Conservation (phyloP, 495 filamentous ascomycete genomes). For the Xylaria scruposa region DNA sequence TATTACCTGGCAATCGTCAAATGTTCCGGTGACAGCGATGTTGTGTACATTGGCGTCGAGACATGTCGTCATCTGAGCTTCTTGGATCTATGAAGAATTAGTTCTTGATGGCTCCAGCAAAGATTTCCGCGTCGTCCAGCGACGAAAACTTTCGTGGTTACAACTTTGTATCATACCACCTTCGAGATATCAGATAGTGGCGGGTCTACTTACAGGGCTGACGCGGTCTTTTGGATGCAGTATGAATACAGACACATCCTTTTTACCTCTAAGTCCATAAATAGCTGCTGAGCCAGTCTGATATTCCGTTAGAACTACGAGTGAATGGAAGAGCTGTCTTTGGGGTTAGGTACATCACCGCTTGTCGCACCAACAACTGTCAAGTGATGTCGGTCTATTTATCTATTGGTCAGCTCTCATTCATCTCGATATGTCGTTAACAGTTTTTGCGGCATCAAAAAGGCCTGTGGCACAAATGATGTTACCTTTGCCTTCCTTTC, state of each 20-base stretch:
- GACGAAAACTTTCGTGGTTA: background rate
- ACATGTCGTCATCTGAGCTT: slow-evolving; percentile 94
- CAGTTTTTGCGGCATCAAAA: background rate
- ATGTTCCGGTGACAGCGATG: slow-evolving; percentile 82
- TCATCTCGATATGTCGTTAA: background rate
- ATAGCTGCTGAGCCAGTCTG: slow-evolving; percentile 90
- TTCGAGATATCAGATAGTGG: background rate
- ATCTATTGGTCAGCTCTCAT: slow-evolving; percentile 46
- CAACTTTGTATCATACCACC: background rate
- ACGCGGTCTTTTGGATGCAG: slow-evolving; percentile 84
- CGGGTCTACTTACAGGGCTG: slow-evolving; percentile 58
- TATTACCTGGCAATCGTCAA: slow-evolving; percentile 89
- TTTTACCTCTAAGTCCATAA: slow-evolving; percentile 95
- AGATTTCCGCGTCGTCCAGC: background rate
- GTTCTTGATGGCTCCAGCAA: background rate
- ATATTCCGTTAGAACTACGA: background rate
- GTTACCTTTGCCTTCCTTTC: slow-evolving; percentile 54
- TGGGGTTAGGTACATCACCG: slow-evolving; percentile 63
- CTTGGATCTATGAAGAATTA: slow-evolving; percentile 62
- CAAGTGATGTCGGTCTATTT: slow-evolving; percentile 76
- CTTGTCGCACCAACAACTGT: slow-evolving; percentile 91
- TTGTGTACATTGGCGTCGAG: slow-evolving; percentile 89
- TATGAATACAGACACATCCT: slow-evolving; percentile 92
- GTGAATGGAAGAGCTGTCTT: background rate
- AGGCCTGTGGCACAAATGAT: background rate